A percentile compares a stretch with the other conserved stretches of the same genome.
Conservation (phyloP, 805 yeast genomes). For the Barnettozyma wickerhamii region DNA sequence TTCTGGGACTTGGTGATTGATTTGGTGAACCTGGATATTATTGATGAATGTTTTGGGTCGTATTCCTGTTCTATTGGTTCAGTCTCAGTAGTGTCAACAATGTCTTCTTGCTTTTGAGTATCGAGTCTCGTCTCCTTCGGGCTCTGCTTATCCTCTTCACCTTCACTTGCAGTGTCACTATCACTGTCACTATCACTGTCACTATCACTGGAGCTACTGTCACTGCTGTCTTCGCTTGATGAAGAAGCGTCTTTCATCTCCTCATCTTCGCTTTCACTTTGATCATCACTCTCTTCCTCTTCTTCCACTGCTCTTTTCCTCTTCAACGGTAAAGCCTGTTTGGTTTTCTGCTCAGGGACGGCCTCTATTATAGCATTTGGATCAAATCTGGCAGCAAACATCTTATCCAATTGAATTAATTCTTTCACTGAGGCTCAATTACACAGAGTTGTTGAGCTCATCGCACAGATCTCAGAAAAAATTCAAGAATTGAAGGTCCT, state of each 20-base stretch:
- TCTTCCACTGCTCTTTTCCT: slow-evolving; percentile 21
- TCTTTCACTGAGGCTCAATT: too few relatives aligned
- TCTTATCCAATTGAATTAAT: too few relatives aligned
- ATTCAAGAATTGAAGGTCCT: too few relatives aligned
- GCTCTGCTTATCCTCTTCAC: too few relatives aligned
- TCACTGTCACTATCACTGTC: slow-evolving; percentile 21
- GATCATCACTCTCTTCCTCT: not conserved
- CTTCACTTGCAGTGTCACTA: slow-evolving; percentile 14
- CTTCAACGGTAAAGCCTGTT: slow-evolving; percentile 8
- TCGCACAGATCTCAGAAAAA: not conserved
- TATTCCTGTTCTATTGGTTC: slow-evolving; percentile 22
- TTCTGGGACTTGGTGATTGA: slow-evolving; percentile 27
- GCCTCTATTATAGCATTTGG: slow-evolving; percentile 33
- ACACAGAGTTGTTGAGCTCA: too few relatives aligned
- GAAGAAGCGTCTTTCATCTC: slow-evolving; percentile 7
- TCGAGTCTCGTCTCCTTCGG: too few relatives aligned
- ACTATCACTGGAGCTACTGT: slow-evolving; percentile 21
- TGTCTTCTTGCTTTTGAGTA: too few relatives aligned
- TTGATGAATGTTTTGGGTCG: slow-evolving; percentile 42
- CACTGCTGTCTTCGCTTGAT: slow-evolving; percentile 12
- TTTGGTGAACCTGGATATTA: slow-evolving; percentile 50
- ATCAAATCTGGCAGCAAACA: slow-evolving; percentile 67
- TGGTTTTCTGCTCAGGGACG: slow-evolving; percentile 2
- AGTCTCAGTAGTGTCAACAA: slow-evolving; percentile 10
- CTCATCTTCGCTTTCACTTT: slow-evolving; percentile 11